phyloP scores from a whole-genome alignment of 805 yeast species.

The Cyberlindnera suaveolens region DNA sequence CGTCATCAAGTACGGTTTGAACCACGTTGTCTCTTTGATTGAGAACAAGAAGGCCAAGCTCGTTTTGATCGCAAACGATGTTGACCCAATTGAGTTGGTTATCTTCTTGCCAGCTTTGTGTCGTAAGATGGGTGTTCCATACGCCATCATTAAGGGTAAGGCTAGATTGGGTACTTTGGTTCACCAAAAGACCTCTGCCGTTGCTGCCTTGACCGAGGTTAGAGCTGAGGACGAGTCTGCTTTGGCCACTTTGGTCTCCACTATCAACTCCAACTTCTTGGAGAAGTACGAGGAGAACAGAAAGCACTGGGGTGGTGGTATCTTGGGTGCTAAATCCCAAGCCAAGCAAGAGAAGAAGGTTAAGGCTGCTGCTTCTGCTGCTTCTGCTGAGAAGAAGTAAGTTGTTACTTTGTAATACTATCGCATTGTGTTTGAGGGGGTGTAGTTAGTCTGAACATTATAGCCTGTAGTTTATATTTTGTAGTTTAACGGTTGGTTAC shows the following conservation, averaged over 20 bases:
- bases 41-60: constrained; percentile 99
- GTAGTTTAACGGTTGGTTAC: too few species aligned
- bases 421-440: too few species aligned
- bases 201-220: constrained; percentile 96
- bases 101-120: constrained; percentile 97
- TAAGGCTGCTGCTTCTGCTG: constrained; percentile 11
- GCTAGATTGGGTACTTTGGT: constrained; percentile 97
- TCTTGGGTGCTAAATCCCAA: constrained; percentile 90
- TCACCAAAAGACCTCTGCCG: constrained; percentile 96
- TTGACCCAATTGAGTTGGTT: constrained; percentile 97
- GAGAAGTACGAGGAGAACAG: constrained; percentile 94
- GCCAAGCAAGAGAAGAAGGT: constrained; percentile 52
- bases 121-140: constrained; percentile 99
- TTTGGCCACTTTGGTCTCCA: constrained; percentile 85
- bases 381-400: constrained; percentile 12
- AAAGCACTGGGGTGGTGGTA: constrained; percentile 99
- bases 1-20: constrained; percentile 96
- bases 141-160: constrained; percentile 97
- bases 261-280: constrained; percentile 88
- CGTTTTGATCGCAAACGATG: constrained; percentile 97
- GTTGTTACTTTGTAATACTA: too few species aligned
- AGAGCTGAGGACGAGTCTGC: constrained; percentile 91
- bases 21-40: constrained; percentile 95
- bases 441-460: too few species aligned
- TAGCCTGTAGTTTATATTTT: too few species aligned